These are phyloP conservation scores for Fusarium vanettenii DNA, from an alignment of 2,329 filamentous ascomycete species.

Conservation along the genomic window DNA sequence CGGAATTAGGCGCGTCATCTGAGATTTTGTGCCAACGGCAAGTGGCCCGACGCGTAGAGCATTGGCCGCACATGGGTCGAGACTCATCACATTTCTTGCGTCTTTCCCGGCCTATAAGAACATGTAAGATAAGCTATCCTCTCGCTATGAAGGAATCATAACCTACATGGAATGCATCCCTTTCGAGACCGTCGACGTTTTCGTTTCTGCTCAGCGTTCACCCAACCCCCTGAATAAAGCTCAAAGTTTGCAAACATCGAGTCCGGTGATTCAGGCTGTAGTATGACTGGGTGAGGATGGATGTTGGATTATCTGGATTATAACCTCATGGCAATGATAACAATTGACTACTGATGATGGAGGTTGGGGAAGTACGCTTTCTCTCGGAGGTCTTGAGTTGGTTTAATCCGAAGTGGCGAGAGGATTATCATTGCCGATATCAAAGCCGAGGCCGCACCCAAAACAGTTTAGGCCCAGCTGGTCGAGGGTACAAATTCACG, in stretches of 20 bases:
- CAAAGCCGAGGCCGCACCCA: neutral
- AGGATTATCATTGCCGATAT: neutral
- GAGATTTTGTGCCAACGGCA: neutral
- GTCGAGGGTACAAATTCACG: too few relatives aligned
- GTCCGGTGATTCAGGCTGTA: neutral
- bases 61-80: neutral
- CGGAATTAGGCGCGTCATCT: neutral
- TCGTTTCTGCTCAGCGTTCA: neutral
- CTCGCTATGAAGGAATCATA: rapidly evolving
- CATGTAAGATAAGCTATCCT: rapidly evolving
- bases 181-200: neutral
- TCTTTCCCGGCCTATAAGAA: neutral
- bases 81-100: neutral
- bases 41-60: neutral
- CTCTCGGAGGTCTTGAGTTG: neutral
- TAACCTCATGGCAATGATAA: too few relatives aligned
- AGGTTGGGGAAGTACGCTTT: neutral
- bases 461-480: neutral
- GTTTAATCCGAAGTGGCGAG: neutral
- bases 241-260: neutral
- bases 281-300: neutral
- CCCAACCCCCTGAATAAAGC: neutral
- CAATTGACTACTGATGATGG: neutral
- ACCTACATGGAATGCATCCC: neutral
- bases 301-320: neutral